Conservation (phyloP, 2,329 filamentous ascomycete genomes). For the Grosmannia huntii region DNA sequence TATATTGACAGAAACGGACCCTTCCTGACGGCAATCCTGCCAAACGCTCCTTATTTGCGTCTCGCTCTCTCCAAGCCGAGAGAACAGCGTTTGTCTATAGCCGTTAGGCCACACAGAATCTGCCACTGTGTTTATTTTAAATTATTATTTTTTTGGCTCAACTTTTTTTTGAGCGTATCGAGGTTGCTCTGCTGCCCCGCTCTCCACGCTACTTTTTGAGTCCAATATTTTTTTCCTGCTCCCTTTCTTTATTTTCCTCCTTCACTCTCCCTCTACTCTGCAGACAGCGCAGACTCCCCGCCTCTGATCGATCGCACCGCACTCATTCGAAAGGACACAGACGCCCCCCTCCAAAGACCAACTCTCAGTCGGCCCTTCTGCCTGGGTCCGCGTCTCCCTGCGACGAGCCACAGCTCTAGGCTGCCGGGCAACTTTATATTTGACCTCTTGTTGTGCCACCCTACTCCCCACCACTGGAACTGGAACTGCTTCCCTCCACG, state of each 20-base stretch:
- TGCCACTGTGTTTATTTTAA: neutral
- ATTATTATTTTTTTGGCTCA: neutral
- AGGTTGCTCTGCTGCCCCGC: slow-evolving; percentile 8
- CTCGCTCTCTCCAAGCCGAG: neutral
- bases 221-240: slow-evolving; percentile 3
- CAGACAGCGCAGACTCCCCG: neutral
- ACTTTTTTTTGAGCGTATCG: neutral
- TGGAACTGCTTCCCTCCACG: neutral
- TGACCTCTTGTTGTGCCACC: neutral
- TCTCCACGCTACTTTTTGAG: slow-evolving; percentile 11
- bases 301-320: neutral
- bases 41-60: neutral
- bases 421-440: neutral
- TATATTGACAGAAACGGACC: too few relatives aligned
- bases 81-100: neutral
- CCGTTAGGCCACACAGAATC: neutral
- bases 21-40: neutral
- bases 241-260: slow-evolving; percentile 4
- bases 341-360: neutral
- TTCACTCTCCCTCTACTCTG: neutral
- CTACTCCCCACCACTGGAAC: neutral
- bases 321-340: neutral
- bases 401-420: slow-evolving; percentile 3
- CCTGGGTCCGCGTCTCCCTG: neutral
- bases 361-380: neutral